A percentile compares a stretch with the other conserved stretches of the same genome.
Conservation (phyloP, 805 yeast genomes). For the Candida sithepensis region DNA sequence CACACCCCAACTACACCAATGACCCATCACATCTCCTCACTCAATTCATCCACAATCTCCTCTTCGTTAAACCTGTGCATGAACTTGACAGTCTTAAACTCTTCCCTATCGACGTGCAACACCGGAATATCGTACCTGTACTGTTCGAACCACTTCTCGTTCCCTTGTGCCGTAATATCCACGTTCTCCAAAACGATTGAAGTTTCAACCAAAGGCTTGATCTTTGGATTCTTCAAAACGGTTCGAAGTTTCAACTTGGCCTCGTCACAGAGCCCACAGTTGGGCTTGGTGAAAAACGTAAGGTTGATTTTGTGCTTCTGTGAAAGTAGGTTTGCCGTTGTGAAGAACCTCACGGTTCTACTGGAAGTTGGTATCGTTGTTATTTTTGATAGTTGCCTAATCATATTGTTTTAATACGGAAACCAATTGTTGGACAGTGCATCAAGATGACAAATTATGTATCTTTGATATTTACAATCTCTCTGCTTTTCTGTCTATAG, state of each 20-base stretch:
- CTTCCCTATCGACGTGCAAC: slow-evolving; percentile 56
- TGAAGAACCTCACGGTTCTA: too few relatives aligned
- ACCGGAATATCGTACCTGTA: slow-evolving; percentile 80
- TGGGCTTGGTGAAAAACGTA: slow-evolving; percentile 65
- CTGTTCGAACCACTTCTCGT: slow-evolving; percentile 63
- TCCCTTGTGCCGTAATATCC: slow-evolving; percentile 58
- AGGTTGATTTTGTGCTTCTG: slow-evolving; percentile 26
- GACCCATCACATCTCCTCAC: slow-evolving; percentile 32
- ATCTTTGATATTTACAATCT: too few relatives aligned
- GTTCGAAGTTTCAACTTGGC: slow-evolving; percentile 51
- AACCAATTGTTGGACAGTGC: too few relatives aligned
- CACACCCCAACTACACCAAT: too few relatives aligned
- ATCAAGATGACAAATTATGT: too few relatives aligned
- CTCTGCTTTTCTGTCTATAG: too few relatives aligned
- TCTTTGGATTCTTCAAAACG: slow-evolving; percentile 33
- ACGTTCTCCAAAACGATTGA: slow-evolving; percentile 30
- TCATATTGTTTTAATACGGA: too few relatives aligned
- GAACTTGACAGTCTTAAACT: slow-evolving; percentile 47
- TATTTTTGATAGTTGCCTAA: too few relatives aligned
- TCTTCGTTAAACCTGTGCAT: slow-evolving; percentile 64
- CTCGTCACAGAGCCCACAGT: slow-evolving; percentile 65
- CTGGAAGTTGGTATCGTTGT: too few relatives aligned
- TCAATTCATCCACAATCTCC: slow-evolving; percentile 51
- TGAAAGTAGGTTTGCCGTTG: too few relatives aligned
- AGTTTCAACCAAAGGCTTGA: background rate